Evolutionary conservation across 2,329 filamentous ascomycete genomes (phyloP), one percentile per base, ranked within the genome.

Genomic region (Paramyrothecium roridum): DNA sequence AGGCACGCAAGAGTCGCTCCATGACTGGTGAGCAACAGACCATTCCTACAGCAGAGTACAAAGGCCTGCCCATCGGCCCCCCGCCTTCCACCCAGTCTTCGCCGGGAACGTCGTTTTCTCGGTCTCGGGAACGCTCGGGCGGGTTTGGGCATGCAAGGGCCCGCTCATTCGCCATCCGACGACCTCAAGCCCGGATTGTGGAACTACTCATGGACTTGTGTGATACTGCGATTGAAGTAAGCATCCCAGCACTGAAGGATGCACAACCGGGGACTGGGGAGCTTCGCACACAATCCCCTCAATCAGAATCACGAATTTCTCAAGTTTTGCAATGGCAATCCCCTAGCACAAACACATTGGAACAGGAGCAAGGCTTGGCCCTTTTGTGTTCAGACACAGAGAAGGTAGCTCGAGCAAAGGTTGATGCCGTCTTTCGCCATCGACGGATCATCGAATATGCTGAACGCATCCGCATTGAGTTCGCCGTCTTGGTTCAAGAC

Each of bases 301-400:
- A 97, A 67, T 99, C 96, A 0, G 95, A 99, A 69, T 95, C 91
- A 47, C 87, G 93, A 33, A 96, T 98, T 63, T 90, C 90, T 2
- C 95, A 99, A 71, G 93, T 99, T 7, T 72, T 96, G 62, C 92
- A 97, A 69, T 99, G 96, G 95, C 92, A 96, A 67, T 96, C 93
- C 6, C 95, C 95, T 1, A 93, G 91, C 64, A 89, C 88, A 51
- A 93, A 93, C 65, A 95, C 92, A 0, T 75, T 96, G 17, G 95
- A 99, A 59, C 92, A 97, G 69, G 93, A 98, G 68, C 90, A 96
- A 66, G 95, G 95, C 0, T 77, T 99, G 22, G 88, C 91, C 40
- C 73, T 92, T 23, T 77, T 99, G n/a, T 96, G 92, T 68, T 83
- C 90, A 16, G 95, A 99, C 67, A 98, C 93, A 0, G 91, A 95